Evolutionary conservation across 225 moss, liverwort and hornwort species (phyloP).

Genomic region (Anthoceros angustus): DNA sequence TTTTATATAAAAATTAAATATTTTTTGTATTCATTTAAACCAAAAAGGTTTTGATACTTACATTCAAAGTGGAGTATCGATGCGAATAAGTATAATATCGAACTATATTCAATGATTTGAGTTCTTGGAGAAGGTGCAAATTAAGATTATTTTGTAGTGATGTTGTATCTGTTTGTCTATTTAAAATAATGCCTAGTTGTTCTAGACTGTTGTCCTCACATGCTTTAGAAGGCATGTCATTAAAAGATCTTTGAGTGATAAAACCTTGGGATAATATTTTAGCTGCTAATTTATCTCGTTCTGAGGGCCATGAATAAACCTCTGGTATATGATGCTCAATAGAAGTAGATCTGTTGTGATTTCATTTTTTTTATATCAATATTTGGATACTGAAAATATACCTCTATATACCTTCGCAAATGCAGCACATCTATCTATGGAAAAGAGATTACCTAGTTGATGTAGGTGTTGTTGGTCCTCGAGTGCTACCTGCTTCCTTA

Average conservation of each 20-base stretch:
- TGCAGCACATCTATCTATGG: background rate
- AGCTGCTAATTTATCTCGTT: background rate
- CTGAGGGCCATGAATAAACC: background rate
- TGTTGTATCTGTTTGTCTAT: background rate
- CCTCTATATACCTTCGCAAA: background rate
- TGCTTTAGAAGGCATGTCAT: constrained; percentile 5
- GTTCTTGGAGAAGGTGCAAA: constrained; percentile 1
- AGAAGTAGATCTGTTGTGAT: background rate
- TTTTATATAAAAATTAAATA: background rate
- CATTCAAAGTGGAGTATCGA: background rate
- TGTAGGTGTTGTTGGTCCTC: background rate
- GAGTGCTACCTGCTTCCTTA: background rate
- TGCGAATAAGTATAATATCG: background rate
- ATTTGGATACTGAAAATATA: too few species aligned
- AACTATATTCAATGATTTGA: background rate
- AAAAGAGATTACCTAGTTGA: background rate
- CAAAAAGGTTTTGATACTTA: background rate
- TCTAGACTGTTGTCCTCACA: background rate
- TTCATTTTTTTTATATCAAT: background rate
- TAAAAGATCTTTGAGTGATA: background rate
- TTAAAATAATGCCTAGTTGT: background rate
- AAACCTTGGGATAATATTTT: background rate
- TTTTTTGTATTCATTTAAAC: background rate
- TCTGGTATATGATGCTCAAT: background rate
- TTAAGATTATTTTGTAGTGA: background rate